Conservation (phyloP, 768 basidiomycete species). For the Russula foetens region DNA sequence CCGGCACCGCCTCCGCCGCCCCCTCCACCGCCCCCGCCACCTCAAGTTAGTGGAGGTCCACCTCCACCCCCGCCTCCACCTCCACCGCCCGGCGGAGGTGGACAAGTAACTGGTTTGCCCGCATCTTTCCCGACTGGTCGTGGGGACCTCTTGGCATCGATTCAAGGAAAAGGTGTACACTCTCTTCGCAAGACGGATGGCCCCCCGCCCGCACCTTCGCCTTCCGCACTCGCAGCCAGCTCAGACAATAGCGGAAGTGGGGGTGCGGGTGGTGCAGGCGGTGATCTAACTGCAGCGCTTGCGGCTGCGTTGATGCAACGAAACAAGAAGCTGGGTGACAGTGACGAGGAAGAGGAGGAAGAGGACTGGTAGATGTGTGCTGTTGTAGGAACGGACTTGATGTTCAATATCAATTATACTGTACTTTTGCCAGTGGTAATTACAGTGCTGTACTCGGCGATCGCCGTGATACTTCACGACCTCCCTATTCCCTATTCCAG, state of each 20-base stretch:
- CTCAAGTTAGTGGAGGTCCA: constrained; percentile 27
- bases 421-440: too few species aligned
- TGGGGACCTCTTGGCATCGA: constrained; percentile 62
- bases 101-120: constrained; percentile 21
- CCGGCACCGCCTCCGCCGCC: constrained; percentile 30
- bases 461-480: constrained; percentile 2
- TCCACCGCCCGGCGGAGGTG: constrained; percentile 43
- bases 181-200: constrained; percentile 53
- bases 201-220: constrained; percentile 19
- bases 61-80: constrained; percentile 38
- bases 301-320: constrained; percentile 76
- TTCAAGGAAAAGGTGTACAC: constrained; percentile 73
- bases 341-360: constrained; percentile 34
- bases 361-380: constrained; percentile 22
- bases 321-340: constrained; percentile 83
- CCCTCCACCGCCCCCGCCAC: constrained; percentile 25
- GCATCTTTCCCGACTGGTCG: constrained; percentile 55
- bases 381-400: too few species aligned
- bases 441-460: background rate
- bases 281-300: constrained; percentile 72
- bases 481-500: background rate
- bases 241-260: constrained; percentile 27
- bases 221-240: constrained; percentile 29
- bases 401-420: too few species aligned
- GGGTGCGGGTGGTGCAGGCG: constrained; percentile 42